phyloP scores from a whole-genome alignment of 1,284 basidiomycete species.

The Sporisorium sorghi region DNA sequence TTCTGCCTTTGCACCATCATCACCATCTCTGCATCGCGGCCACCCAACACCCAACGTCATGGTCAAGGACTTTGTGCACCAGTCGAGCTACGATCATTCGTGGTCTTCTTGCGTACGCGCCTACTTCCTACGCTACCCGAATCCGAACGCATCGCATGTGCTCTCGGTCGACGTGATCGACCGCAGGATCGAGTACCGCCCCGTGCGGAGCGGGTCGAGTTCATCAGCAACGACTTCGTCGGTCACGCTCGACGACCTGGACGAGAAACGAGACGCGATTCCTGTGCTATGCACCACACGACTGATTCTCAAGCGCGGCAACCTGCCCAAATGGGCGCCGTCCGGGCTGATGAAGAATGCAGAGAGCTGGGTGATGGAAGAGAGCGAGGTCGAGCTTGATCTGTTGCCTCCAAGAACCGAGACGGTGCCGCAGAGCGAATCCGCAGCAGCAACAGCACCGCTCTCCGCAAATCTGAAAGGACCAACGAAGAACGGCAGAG shows the following conservation, averaged over 20 bases:
- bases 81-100: constrained; percentile 47
- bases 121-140: constrained; percentile 95
- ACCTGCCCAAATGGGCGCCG: constrained; percentile 89
- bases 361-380: constrained; percentile 68
- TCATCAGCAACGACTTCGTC: constrained; percentile 33
- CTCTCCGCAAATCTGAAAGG: constrained; percentile 25
- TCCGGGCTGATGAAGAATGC: constrained; percentile 76
- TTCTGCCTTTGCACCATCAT: not conserved
- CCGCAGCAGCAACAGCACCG: not conserved
- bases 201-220: constrained; percentile 24
- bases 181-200: constrained; percentile 71
- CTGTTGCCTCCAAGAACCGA: constrained; percentile 35
- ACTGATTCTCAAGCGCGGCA: constrained; percentile 89
- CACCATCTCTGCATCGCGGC: not conserved
- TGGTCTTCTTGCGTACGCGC: constrained; percentile 72
- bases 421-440: not conserved
- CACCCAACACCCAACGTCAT: constrained; percentile 13
- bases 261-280: constrained; percentile 59
- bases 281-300: constrained; percentile 87
- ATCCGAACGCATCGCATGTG: constrained; percentile 93
- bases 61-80: constrained; percentile 53
- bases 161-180: constrained; percentile 93
- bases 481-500: constrained; percentile 44
- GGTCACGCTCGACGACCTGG: constrained; percentile 63
- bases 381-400: constrained; percentile 67